Evolutionary conservation across 73 alveolate species (phyloP).

Genomic region (Blepharisma japonicum): DNA sequence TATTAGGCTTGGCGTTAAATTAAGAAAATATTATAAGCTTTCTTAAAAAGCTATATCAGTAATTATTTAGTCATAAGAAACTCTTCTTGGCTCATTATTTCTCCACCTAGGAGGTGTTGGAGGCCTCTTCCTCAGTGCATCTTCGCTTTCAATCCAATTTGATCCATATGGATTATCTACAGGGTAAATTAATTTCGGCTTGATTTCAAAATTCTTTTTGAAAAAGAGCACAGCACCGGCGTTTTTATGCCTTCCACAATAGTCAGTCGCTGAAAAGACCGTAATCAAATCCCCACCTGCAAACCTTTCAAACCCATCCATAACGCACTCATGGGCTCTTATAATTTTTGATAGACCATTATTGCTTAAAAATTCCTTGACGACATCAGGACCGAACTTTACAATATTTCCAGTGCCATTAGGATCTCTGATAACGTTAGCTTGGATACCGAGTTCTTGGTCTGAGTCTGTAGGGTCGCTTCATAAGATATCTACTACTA

Average conservation of each 20-base stretch:
- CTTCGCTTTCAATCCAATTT: constrained; percentile 93
- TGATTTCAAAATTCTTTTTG: constrained; percentile 81
- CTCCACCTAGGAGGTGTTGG: constrained; percentile 96
- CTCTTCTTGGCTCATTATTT: not conserved
- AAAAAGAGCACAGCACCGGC: constrained; percentile 98
- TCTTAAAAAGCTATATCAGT: no score
- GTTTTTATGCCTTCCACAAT: constrained; percentile 97
- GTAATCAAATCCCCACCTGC: constrained; percentile 98
- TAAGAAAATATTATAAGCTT: no score
- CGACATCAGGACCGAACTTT: constrained; percentile 99
- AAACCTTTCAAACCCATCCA: constrained; percentile 99
- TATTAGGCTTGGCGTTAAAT: no score
- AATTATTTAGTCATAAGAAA: not conserved
- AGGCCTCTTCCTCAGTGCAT: constrained; percentile 86
- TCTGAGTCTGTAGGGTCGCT: constrained; percentile 95
- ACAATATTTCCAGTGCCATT: constrained; percentile 98
- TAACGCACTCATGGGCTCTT: constrained; percentile 98
- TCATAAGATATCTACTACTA: constrained; percentile 93
- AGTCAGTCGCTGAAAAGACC: constrained; percentile 94
- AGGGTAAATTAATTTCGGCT: constrained; percentile 92
- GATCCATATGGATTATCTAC: constrained; percentile 78
- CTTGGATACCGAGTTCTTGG: constrained; percentile 88
- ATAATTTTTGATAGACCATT: constrained; percentile 84
- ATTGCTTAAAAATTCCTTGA: constrained; percentile 82
- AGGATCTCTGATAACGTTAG: constrained; percentile 98